Conservation (phyloP, 768 basidiomycete genomes). For the Agrocybe pediades region DNA sequence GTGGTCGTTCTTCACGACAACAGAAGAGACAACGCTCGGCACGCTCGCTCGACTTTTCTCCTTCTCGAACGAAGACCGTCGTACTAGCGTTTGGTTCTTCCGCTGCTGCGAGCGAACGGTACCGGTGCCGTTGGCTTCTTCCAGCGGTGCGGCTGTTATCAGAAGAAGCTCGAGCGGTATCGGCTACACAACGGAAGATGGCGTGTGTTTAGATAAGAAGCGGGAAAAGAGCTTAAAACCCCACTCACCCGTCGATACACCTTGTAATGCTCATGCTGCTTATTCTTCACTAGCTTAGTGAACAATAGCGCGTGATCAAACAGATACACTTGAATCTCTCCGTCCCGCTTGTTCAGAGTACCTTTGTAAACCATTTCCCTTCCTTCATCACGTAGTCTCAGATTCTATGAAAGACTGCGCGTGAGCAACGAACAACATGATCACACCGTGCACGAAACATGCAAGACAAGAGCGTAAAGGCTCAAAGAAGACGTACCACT, state of each 20-base stretch:
- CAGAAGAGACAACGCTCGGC: constrained; percentile 45
- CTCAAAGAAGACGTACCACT: constrained; percentile 58
- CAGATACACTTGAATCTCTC: constrained; percentile 90
- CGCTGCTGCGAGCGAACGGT: constrained; percentile 38
- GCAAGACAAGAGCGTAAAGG: neutral
- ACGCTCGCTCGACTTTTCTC: constrained; percentile 25
- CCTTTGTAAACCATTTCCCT: constrained; percentile 94
- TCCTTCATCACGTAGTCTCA: constrained; percentile 83
- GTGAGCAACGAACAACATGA: neutral
- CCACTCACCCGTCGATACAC: constrained; percentile 88
- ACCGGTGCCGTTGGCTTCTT: constrained; percentile 34
- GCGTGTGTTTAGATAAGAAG: neutral
- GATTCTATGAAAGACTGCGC: constrained; percentile 51
- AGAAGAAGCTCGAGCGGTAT: constrained; percentile 93
- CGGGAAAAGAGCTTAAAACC: neutral
- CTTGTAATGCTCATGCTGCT: constrained; percentile 88
- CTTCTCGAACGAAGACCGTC: constrained; percentile 44
- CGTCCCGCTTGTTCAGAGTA: constrained; percentile 84
- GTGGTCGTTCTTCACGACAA: constrained; percentile 55
- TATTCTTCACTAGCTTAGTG: constrained; percentile 83
- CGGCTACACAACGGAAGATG: constrained; percentile 52
- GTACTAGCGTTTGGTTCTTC: constrained; percentile 46
- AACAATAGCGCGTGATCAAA: constrained; percentile 97
- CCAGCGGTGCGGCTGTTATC: constrained; percentile 77
- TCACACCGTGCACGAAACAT: neutral